Evolutionary conservation across 768 basidiomycete species (phyloP), one percentile per base, ranked within the genome.

Genomic region (Tulasnella sp.): DNA sequence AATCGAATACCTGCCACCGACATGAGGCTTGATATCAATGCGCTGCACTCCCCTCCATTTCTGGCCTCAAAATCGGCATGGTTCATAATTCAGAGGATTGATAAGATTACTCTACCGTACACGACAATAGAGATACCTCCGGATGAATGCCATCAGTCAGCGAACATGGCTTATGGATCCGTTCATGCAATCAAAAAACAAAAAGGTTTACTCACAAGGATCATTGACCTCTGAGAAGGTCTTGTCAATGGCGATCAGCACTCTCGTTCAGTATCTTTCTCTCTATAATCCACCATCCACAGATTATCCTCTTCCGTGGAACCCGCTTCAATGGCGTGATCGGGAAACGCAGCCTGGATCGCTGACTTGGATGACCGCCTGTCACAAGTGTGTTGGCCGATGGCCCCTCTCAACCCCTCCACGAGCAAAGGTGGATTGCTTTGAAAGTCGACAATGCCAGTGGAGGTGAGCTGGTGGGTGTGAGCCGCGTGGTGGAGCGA

Each of bases 321-420:
- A 0, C 74, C 77, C 0, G 68, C 66, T 64, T 87, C 84, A 45
- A 86, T 75, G 8, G 52, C 62, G 65, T 82, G 81, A 3, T 70
- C 66, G 0, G 82, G 80, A 65, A 79, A 86, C 4, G 73, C 63
- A 0, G 60, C 58, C 0, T 68, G 63, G 60, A 88, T 81, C 54
- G 78, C 74, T 0, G 77, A 73, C 31, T 70, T 72, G 1, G 74
- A 72, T 19, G 73, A 72, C 15, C 86, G 78, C 62, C 78, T 76
- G 68, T 88, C 86, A 64, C 84, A 87, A 0, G 85, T 86, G 60
- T 87, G 84, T 1, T 78, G 75, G 0, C 85, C 80, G 60, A 79
- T 78, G 60, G 75, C 75, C 68, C 88, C 87, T 30, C 85, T 78
- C 49, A 80, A 77, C 60, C 83, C 76, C 76, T 87, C 85, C 11